A percentile compares a stretch with the other conserved stretches of the same genome.
phyloP scores from a whole-genome alignment of 306 rosid species.

The Hippophae rhamnoides region DNA sequence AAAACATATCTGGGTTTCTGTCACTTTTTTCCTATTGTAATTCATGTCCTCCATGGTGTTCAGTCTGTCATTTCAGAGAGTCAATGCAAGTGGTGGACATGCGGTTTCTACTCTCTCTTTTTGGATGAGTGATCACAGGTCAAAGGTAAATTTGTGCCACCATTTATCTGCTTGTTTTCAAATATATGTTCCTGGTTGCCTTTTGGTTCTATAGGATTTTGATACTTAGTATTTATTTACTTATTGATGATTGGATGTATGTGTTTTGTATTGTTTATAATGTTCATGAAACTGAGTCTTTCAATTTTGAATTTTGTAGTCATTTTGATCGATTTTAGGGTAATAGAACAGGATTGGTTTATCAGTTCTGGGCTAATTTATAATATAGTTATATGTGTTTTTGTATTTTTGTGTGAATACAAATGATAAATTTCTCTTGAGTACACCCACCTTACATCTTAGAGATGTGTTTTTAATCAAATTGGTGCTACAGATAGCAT shows the following conservation, averaged over 20 bases:
- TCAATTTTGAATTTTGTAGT: too few relatives aligned
- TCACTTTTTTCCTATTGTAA: slow-evolving; percentile 19
- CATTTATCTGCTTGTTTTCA: background rate
- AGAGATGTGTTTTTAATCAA: slow-evolving; percentile 4
- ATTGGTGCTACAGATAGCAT: slow-evolving; percentile 4
- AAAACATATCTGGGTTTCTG: slow-evolving; percentile 30
- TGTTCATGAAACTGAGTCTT: too few relatives aligned
- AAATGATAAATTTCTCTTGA: background rate
- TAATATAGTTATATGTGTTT: too few relatives aligned
- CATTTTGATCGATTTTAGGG: too few relatives aligned
- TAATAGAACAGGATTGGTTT: too few relatives aligned
- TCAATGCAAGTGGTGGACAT: slow-evolving; percentile 37
- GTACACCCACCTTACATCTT: background rate
- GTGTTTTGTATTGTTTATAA: too few relatives aligned
- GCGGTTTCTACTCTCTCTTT: slow-evolving; percentile 39
- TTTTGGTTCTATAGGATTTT: background rate
- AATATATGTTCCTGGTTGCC: background rate
- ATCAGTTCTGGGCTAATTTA: too few relatives aligned
- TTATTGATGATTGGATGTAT: too few relatives aligned
- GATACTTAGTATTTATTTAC: too few relatives aligned
- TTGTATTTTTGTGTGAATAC: too few relatives aligned
- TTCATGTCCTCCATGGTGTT: slow-evolving; percentile 34
- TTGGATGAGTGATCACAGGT: slow-evolving; percentile 34
- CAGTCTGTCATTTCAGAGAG: slow-evolving; percentile 26
- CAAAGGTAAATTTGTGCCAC: slow-evolving; percentile 32